Conservation (phyloP, 2,329 filamentous ascomycete species). For the Calonectria naviculata region DNA sequence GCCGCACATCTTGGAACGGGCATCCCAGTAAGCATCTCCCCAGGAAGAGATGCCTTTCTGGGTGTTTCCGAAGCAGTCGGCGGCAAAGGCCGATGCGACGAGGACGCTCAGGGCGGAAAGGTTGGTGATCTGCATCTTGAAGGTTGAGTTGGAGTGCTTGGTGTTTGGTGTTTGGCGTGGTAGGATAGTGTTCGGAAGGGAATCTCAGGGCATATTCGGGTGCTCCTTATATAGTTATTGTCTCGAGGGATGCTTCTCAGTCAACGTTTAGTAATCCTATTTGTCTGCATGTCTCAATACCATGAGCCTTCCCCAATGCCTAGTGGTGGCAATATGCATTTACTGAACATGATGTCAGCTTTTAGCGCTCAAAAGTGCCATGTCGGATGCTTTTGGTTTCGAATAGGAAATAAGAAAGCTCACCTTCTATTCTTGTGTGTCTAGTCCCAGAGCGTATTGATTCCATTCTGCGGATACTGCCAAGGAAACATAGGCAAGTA, state of each 20-base stretch:
- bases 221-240: background rate
- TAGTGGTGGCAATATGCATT: background rate
- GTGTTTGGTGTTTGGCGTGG: background rate
- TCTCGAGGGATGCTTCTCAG: background rate
- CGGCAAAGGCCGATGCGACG: slow-evolving; percentile 12
- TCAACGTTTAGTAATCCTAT: background rate
- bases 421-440: background rate
- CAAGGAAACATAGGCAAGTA: no score
- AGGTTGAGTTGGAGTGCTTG: background rate
- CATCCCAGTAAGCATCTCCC: slow-evolving; percentile 24
- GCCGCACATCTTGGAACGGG: slow-evolving; percentile 28
- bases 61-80: slow-evolving; percentile 24
- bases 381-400: background rate
- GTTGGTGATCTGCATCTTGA: slow-evolving; percentile 24
- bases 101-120: slow-evolving; percentile 17
- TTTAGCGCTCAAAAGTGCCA: slow-evolving; percentile 1
- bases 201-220: background rate
- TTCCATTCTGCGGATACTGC: background rate
- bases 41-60: slow-evolving; percentile 6
- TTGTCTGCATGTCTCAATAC: background rate
- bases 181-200: background rate
- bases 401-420: background rate
- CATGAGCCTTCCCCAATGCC: background rate
- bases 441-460: background rate
- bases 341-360: background rate